These are phyloP conservation scores for Castanea sativa DNA, from an alignment of 306 rosid species.

Conservation along the genomic window DNA sequence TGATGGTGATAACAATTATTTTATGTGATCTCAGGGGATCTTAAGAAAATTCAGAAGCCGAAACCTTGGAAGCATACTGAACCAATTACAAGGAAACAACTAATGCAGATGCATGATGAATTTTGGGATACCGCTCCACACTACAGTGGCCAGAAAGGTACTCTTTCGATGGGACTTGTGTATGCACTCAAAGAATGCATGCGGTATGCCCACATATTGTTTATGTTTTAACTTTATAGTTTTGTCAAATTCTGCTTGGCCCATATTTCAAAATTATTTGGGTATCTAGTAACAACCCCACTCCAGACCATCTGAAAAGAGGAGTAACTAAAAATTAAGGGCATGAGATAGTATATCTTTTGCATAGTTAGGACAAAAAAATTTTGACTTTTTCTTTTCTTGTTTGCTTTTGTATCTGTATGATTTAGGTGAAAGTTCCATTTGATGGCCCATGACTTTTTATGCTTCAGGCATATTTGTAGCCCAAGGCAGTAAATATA, in stretches of 20 bases:
- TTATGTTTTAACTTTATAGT: background rate
- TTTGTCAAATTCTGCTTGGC: background rate
- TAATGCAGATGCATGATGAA: slow-evolving; percentile 28
- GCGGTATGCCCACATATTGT: background rate
- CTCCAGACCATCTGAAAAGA: background rate
- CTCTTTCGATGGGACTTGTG: background rate
- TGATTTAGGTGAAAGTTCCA: background rate
- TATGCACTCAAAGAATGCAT: background rate
- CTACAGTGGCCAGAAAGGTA: slow-evolving; percentile 27
- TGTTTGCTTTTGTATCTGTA: background rate
- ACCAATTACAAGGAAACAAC: slow-evolving; percentile 21
- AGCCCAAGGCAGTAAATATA: background rate
- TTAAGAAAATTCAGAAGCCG: slow-evolving; percentile 16
- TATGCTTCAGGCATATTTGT: background rate
- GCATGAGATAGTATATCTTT: background rate
- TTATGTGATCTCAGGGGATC: background rate
- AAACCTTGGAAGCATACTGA: slow-evolving; percentile 27
- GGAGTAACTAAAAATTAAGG: background rate
- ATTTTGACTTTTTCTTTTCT: background rate
- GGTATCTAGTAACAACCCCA: background rate
- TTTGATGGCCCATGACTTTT: background rate
- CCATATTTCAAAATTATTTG: background rate
- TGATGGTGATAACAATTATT: background rate
- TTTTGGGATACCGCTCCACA: slow-evolving; percentile 35
- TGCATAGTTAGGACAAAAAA: background rate